phyloP scores from a whole-genome alignment of 306 rosid species.

The Dicorynia guianensis region DNA sequence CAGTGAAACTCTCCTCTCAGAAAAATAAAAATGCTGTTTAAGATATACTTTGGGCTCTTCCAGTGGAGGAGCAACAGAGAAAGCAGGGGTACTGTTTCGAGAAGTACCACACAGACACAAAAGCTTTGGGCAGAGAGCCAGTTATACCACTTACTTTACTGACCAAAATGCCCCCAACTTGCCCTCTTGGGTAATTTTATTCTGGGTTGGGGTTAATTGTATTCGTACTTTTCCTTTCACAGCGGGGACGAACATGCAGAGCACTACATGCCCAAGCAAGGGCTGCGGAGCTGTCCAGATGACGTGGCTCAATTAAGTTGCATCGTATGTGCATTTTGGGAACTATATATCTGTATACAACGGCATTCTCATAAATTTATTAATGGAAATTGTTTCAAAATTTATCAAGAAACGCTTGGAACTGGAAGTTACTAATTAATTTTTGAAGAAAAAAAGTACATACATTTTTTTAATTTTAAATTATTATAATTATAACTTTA shows the following conservation, averaged over 20 bases:
- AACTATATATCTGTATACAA: background rate
- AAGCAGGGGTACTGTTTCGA: constrained; percentile 37
- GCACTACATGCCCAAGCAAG: constrained; percentile 22
- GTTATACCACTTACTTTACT: background rate
- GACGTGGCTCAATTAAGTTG: background rate
- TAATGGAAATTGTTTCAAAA: constrained; percentile 1
- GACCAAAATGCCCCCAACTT: background rate
- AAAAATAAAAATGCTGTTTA: constrained; percentile 12
- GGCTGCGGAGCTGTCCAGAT: background rate
- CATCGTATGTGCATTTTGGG: constrained; percentile 10
- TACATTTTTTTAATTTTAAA: too few relatives aligned
- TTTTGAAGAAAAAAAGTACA: background rate
- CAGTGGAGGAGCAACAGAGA: constrained; percentile 37
- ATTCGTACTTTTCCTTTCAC: background rate
- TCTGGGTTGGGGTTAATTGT: background rate
- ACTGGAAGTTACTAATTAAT: background rate
- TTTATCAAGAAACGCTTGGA: background rate
- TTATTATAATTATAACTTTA: too few relatives aligned
- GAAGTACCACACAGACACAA: constrained; percentile 50
- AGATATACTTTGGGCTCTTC: constrained; percentile 1
- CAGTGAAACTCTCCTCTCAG: background rate
- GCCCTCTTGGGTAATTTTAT: background rate
- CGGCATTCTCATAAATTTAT: background rate
- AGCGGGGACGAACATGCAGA: constrained; percentile 29
- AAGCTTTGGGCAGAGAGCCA: constrained; percentile 73